Evolutionary conservation across 1,139 yeast genomes (phyloP).

Genomic region (Lodderomyces theae): DNA sequence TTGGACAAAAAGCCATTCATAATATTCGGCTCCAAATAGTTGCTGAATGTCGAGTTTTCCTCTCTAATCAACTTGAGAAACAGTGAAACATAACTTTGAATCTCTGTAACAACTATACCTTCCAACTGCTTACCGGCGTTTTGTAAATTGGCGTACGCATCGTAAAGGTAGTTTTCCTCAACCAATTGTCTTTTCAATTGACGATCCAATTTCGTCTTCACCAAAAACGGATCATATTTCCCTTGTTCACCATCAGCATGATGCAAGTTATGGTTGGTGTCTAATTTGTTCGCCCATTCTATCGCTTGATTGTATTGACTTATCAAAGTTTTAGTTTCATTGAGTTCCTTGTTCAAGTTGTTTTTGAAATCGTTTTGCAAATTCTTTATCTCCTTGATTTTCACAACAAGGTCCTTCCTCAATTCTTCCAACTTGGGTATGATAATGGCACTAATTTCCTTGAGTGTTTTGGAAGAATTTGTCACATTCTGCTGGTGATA

Average conservation of each 20-base stretch:
- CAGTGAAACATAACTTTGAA: slow-evolving; percentile 74
- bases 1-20: slow-evolving; percentile 73
- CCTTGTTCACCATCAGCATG: slow-evolving; percentile 32
- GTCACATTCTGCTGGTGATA: slow-evolving; percentile 74
- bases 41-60: slow-evolving; percentile 67
- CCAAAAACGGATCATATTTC: slow-evolving; percentile 77
- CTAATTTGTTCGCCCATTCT: slow-evolving; percentile 36
- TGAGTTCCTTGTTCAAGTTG: slow-evolving; percentile 64
- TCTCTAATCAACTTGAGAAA: slow-evolving; percentile 68
- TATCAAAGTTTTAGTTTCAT: slow-evolving; percentile 56
- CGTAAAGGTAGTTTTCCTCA: slow-evolving; percentile 84
- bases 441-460: slow-evolving; percentile 64
- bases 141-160: slow-evolving; percentile 84
- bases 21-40: slow-evolving; percentile 62
- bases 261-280: slow-evolving; percentile 15
- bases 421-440: slow-evolving; percentile 86
- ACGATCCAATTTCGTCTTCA: slow-evolving; percentile 68
- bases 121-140: slow-evolving; percentile 87
- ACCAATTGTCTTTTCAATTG: slow-evolving; percentile 73
- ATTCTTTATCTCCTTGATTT: slow-evolving; percentile 83
- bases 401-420: slow-evolving; percentile 74
- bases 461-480: slow-evolving; percentile 63
- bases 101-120: slow-evolving; percentile 78
- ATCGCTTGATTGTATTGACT: slow-evolving; percentile 45
- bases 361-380: slow-evolving; percentile 81